These are phyloP conservation scores for Parathielavia appendiculata DNA, from an alignment of 495 filamentous ascomycete genomes.

Conservation along the genomic window DNA sequence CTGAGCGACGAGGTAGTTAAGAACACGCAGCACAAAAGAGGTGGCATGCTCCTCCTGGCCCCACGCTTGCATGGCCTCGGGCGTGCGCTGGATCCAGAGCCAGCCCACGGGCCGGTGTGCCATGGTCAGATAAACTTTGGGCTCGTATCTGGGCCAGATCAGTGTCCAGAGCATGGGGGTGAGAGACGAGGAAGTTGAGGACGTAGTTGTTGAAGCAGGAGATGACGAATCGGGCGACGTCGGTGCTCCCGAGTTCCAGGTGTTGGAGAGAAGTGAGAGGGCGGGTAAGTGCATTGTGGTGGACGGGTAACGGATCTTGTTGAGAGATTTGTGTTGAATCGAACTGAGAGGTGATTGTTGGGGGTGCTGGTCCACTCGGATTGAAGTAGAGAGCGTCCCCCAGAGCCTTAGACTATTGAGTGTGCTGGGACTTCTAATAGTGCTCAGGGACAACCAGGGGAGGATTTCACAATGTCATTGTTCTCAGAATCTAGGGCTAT, in stretches of 20 bases:
- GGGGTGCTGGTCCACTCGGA: too few species aligned
- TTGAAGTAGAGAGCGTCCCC: too few species aligned
- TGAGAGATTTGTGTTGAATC: too few species aligned
- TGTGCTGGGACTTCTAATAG: not conserved
- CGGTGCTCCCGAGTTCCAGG: not conserved
- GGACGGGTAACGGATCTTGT: too few species aligned
- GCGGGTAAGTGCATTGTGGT: not conserved
- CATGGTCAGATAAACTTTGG: not conserved
- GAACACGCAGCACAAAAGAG: not conserved
- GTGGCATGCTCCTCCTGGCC: conserved; percentile 8
- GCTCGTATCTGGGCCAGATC: not conserved
- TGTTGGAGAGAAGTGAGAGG: not conserved
- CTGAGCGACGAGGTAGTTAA: not conserved
- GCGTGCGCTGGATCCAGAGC: not conserved
- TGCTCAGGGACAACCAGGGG: not conserved
- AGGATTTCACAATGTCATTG: not conserved
- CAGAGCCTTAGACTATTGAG: too few species aligned
- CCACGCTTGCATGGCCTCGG: not conserved
- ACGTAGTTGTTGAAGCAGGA: conserved; percentile 7
- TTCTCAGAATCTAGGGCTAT: not conserved
- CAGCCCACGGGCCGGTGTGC: not conserved
- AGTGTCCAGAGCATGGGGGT: conserved; percentile 2
- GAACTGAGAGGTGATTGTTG: too few species aligned
- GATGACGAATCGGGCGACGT: not conserved
- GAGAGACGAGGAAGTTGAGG: not conserved